Evolutionary conservation across 257 asterid species (phyloP).

Genomic region (Solanum infundibuliforme): DNA sequence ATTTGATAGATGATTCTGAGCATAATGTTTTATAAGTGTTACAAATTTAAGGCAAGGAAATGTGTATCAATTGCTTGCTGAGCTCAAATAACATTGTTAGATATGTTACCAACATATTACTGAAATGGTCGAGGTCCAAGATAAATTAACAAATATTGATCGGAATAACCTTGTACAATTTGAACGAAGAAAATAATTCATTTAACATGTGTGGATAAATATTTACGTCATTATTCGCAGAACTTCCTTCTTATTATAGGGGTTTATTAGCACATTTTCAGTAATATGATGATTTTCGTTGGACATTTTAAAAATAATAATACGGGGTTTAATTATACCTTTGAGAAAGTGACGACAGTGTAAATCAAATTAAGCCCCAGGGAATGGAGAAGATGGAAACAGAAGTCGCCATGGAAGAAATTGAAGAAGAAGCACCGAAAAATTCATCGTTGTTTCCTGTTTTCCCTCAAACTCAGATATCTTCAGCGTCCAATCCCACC

Average conservation of each 20-base stretch:
- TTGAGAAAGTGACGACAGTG: not conserved
- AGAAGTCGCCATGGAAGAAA: not conserved
- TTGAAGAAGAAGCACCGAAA: not conserved
- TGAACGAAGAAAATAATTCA: not conserved
- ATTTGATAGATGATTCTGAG: not conserved
- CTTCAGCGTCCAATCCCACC: slow-evolving; percentile 8
- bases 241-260: not conserved
- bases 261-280: not conserved
- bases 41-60: not conserved
- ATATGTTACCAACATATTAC: not conserved
- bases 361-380: not conserved
- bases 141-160: no score
- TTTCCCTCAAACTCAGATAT: slow-evolving; percentile 11
- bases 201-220: not conserved
- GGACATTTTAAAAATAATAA: not conserved
- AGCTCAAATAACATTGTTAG: not conserved
- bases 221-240: not conserved
- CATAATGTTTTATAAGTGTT: not conserved
- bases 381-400: not conserved
- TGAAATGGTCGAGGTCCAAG: not conserved
- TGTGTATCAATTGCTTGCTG: not conserved
- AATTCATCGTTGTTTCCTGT: slow-evolving; percentile 60
- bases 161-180: not conserved
- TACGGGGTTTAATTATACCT: not conserved
- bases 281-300: not conserved